These are phyloP conservation scores for Wallacemonas rigidus DNA, from an alignment of 208 protist species.

Conservation along the genomic window DNA sequence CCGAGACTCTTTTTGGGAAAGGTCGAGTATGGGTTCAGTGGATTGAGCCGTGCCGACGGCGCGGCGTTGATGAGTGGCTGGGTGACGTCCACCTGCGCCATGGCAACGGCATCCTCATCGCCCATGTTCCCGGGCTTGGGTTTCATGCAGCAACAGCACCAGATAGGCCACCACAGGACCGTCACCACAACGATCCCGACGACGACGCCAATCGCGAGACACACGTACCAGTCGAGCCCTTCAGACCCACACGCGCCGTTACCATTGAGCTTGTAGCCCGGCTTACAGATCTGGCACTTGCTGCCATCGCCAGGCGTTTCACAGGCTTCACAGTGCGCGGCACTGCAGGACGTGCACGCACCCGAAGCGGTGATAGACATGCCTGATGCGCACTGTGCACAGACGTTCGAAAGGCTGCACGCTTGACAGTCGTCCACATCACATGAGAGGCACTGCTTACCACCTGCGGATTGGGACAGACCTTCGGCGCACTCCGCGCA, in stretches of 20 bases:
- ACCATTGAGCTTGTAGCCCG: not conserved
- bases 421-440: conserved; percentile 1
- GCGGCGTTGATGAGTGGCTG: not conserved
- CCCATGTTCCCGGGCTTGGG: conserved; percentile 8
- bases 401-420: conserved; percentile 8
- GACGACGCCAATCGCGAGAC: conserved; percentile 10
- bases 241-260: not conserved
- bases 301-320: conserved; percentile 10
- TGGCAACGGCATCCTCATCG: conserved; percentile 11
- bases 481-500: not conserved
- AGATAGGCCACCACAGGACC: conserved; percentile 16
- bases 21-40: not conserved
- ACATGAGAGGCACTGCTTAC: conserved; percentile 2
- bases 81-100: not conserved
- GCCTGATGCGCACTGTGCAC: not conserved
- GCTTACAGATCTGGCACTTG: not conserved
- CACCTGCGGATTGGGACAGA: not conserved
- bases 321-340: conserved; percentile 2
- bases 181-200: conserved; percentile 4
- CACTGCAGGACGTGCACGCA: not conserved
- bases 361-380: not conserved
- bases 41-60: not conserved
- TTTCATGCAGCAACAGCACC: conserved; percentile 18
- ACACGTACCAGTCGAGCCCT: conserved; percentile 5
- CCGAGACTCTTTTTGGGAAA: not conserved